A percentile compares a stretch with the other conserved stretches of the same genome.
Conservation (phyloP, 345 rosid genomes). For the Streptanthus diversifolius region DNA sequence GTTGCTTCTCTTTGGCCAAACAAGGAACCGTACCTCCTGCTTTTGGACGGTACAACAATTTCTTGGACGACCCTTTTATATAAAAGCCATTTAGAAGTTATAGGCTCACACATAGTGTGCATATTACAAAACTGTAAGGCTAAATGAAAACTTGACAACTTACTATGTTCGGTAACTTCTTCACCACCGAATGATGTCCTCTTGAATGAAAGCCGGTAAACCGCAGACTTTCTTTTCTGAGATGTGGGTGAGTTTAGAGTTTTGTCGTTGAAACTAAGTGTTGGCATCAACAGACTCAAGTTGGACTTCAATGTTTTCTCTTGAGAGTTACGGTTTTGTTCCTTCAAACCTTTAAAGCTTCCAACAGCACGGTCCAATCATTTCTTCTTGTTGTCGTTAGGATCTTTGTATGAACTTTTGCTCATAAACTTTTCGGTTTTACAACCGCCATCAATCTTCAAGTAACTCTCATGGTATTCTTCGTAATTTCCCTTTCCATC, state of each 20-base stretch:
- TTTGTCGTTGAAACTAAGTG: constrained; percentile 40
- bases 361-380: constrained; percentile 25
- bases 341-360: constrained; percentile 28
- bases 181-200: constrained; percentile 68
- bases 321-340: constrained; percentile 16
- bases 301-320: constrained; percentile 26
- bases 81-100: not conserved
- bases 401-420: constrained; percentile 16
- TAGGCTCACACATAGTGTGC: not conserved
- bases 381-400: constrained; percentile 26
- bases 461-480: constrained; percentile 60
- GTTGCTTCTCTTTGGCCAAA: constrained; percentile 48
- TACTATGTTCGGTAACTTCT: constrained; percentile 47
- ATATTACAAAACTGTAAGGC: too few species aligned
- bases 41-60: constrained; percentile 48
- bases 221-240: constrained; percentile 48
- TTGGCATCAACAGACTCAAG: constrained; percentile 32
- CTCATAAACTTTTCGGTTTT: constrained; percentile 23
- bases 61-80: constrained; percentile 55
- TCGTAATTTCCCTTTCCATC: constrained; percentile 56
- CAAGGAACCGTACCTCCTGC: constrained; percentile 57
- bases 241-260: constrained; percentile 27
- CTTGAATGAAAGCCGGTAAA: constrained; percentile 58
- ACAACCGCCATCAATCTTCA: constrained; percentile 49
- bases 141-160: too few species aligned